Base-by-base conservation (phyloP, 352 stramenopile genomes). In the Aphanomyces cochlioides region DNA sequence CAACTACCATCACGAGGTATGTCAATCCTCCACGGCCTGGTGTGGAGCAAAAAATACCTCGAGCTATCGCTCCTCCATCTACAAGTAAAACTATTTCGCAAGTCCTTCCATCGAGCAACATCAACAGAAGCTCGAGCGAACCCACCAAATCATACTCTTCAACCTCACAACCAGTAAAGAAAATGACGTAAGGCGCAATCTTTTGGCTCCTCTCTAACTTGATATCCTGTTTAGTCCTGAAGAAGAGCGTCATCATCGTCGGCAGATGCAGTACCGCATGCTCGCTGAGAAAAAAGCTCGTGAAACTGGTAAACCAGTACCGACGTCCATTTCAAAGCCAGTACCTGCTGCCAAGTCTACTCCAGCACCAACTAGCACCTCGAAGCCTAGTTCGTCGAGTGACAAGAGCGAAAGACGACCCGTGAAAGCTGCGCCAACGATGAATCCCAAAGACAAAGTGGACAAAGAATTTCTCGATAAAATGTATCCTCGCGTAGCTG, bases 401-500 rank as follows among this genome's bases (percentile, higher is more conserved):
- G 54, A 61, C 13, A 61, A 61, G 50, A n/a, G 50, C 50, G 37
- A 58, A 34, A 58, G 28, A 21, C 36, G 15, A 2, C 34, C 59
- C 64, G 72, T 19, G 37, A 13, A 56, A n/a, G 10, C 61, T 15
- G 38, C 28, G 66, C 54, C 40, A 10, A 34, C 36, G 4, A n/a
- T 54, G 61, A 68, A 28, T 3, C 38, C 7, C 28, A 10, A 59
- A 37, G 15, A 66, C 50, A 76, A 78, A 61, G 72, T 75, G 43
- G 79, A 85, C 5, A 93, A 93, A 64, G 84, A 80, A 6, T 75
- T 92, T 67, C 67, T 95, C 56, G 76, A 93, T 66, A 86, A 84
- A 54, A 93, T 93, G 83, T 90, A 87, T 50, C 85, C 87, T 41
- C 87, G 87, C 13, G 81, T 93, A 3, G 92, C 81, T 36, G 87